A percentile compares a stretch with the other conserved stretches of the same genome.
Conservation (phyloP, 164 flowering plant genomes). For the Stephania japonica region DNA sequence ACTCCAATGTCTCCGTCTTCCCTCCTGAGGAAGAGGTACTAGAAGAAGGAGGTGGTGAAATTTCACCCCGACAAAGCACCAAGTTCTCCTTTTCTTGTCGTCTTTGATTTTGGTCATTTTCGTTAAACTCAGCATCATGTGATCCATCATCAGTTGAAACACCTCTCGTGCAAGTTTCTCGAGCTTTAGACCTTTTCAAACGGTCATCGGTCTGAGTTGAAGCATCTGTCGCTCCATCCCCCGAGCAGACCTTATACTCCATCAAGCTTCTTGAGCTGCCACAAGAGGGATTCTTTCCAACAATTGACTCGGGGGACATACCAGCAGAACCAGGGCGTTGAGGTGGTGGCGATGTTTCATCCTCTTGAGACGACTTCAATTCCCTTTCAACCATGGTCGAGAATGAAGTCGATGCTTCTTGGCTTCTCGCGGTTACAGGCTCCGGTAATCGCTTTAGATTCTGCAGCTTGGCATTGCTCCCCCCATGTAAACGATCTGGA, state of each 20-base stretch:
- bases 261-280: constrained; percentile 49
- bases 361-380: constrained; percentile 51
- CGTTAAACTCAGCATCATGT: constrained; percentile 30
- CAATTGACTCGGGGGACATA: constrained; percentile 50
- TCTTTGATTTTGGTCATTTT: constrained; percentile 20
- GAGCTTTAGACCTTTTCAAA: constrained; percentile 20
- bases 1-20: constrained; percentile 81
- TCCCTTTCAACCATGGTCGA: constrained; percentile 57
- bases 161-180: constrained; percentile 72
- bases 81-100: constrained; percentile 33
- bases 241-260: constrained; percentile 60
- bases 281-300: constrained; percentile 42
- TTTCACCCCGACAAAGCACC: constrained; percentile 30
- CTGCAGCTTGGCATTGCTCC: constrained; percentile 30
- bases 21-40: constrained; percentile 79
- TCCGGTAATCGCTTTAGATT: constrained; percentile 52
- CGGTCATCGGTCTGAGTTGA: constrained; percentile 83
- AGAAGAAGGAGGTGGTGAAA: constrained; percentile 63
- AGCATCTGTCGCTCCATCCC: constrained; percentile 64
- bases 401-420: constrained; percentile 65
- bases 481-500: constrained; percentile 44
- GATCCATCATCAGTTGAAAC: constrained; percentile 77
- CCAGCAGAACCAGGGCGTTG: constrained; percentile 43
- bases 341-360: constrained; percentile 49
- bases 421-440: constrained; percentile 51